Conservation (phyloP, 306 rosid species). For the Casuarina equisetifolia region DNA sequence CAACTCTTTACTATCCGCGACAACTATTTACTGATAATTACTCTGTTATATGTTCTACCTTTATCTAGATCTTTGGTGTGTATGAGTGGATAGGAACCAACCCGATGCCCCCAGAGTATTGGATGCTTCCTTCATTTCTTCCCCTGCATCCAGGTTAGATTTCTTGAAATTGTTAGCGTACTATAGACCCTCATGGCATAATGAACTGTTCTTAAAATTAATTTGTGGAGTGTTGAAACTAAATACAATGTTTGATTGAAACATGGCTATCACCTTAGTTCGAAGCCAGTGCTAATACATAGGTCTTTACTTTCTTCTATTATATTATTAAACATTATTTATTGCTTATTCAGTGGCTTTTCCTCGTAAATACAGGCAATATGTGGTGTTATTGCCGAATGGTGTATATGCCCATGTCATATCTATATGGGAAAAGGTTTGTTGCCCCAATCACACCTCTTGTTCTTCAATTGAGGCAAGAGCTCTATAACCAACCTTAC, state of each 20-base stretch:
- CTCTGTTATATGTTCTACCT: not conserved
- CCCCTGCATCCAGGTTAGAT: conserved; percentile 13
- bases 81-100: conserved; percentile 21
- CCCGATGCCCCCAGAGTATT: conserved; percentile 26
- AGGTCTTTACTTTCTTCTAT: not conserved
- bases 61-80: conserved; percentile 25
- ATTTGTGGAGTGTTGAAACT: not conserved
- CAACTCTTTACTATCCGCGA: not conserved
- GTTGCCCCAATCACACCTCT: conserved; percentile 79
- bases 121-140: conserved; percentile 18
- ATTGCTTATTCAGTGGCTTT: not conserved
- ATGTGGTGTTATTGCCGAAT: conserved; percentile 79
- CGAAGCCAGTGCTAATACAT: not conserved
- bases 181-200: not conserved
- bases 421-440: conserved; percentile 68
- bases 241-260: not conserved
- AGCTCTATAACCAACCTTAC: conserved; percentile 50
- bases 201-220: not conserved
- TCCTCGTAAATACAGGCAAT: conserved; percentile 49
- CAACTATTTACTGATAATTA: not conserved
- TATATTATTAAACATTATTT: not conserved
- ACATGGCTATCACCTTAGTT: not conserved
- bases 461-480: conserved; percentile 54
- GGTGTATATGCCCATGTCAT: conserved; percentile 78
- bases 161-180: not conserved